A percentile compares a stretch with the other conserved stretches of the same genome.
Conservation (phyloP, 495 filamentous ascomycete genomes). For the Talaromyces nanjingensis region DNA sequence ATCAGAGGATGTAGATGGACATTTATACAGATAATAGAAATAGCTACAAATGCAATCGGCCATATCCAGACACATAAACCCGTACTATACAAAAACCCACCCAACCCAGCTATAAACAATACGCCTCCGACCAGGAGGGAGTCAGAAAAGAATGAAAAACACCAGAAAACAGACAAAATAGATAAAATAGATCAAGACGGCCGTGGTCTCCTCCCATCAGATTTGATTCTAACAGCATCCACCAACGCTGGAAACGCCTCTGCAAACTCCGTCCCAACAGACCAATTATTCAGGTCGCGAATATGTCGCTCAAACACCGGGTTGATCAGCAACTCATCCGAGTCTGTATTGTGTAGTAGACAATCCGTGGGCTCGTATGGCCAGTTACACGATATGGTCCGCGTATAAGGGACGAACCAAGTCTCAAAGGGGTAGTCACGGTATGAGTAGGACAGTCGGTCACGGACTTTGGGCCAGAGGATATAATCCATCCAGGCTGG, state of each 20-base stretch:
- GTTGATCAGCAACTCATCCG: slow-evolving; percentile 62
- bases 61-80: not conserved
- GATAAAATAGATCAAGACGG: too few relatives aligned
- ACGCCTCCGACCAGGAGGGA: not conserved
- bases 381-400: slow-evolving; percentile 68
- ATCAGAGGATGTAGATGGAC: not conserved
- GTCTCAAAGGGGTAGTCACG: slow-evolving; percentile 58
- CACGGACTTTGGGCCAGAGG: slow-evolving; percentile 68
- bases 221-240: slow-evolving; percentile 44
- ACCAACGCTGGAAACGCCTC: slow-evolving; percentile 53
- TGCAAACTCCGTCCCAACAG: slow-evolving; percentile 61
- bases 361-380: slow-evolving; percentile 61
- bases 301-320: slow-evolving; percentile 75
- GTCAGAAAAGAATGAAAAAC: not conserved
- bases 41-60: not conserved
- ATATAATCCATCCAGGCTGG: slow-evolving; percentile 74
- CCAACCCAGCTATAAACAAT: not conserved
- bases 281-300: slow-evolving; percentile 64
- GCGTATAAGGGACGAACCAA: slow-evolving; percentile 74
- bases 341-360: slow-evolving; percentile 47
- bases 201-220: slow-evolving; percentile 11
- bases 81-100: not conserved
- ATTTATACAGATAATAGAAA: not conserved
- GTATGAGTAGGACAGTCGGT: slow-evolving; percentile 45
- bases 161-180: not conserved